Conservation (phyloP, 1,284 basidiomycete genomes). For the Stygiomarasmius scandens region DNA sequence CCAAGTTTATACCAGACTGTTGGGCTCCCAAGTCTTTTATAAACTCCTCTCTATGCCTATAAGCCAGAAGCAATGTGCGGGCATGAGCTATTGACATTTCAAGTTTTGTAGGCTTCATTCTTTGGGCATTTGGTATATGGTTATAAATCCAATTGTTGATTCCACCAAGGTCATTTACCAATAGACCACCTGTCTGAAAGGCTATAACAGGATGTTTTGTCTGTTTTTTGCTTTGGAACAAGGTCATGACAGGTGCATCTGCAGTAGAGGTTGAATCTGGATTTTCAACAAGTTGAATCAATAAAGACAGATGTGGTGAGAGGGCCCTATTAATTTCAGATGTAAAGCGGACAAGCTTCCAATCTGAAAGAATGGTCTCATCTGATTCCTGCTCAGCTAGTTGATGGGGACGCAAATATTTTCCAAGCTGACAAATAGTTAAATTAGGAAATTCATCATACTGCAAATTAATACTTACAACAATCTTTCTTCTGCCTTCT, state of each 20-base stretch:
- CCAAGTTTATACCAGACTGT: not conserved
- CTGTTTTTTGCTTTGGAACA: conserved; percentile 1
- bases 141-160: conserved; percentile 28
- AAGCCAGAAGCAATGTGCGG: conserved; percentile 21
- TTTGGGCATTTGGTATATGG: conserved; percentile 9
- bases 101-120: conserved; percentile 16
- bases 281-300: not conserved
- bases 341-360: not conserved
- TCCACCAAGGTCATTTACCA: conserved; percentile 19
- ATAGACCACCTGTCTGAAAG: conserved; percentile 15
- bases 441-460: not conserved
- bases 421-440: not conserved
- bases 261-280: not conserved
- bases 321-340: not conserved
- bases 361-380: not conserved
- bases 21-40: not conserved
- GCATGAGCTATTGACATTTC: conserved; percentile 23
- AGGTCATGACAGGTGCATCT: not conserved
- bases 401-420: not conserved
- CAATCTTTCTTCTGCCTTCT: conserved; percentile 18
- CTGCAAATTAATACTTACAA: not conserved
- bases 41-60: conserved; percentile 9
- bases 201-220: conserved; percentile 15
- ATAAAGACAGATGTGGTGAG: not conserved
- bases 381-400: not conserved